Evolutionary conservation across 495 filamentous ascomycete genomes (phyloP), one percentile per base, ranked within the genome.

Genomic region (Neurospora sp.): DNA sequence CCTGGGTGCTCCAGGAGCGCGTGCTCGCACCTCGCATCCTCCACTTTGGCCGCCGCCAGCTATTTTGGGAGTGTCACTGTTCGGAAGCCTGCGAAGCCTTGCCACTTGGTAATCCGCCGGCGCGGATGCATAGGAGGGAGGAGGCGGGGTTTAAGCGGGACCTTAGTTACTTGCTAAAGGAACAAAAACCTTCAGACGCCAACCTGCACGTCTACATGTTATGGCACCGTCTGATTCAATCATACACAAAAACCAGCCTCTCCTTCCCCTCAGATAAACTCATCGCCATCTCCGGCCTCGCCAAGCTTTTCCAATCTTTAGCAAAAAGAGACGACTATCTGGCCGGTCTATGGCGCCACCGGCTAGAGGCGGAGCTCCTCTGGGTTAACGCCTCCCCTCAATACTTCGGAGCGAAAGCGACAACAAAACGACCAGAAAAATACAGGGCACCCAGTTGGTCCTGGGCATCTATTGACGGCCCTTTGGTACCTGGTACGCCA

Each of bases 1-100:
- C 31, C 4, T 72, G 71, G 71, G 71, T 40, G 22, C 20, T 72
- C 18, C 71, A 72, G 20, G 71, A 72, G 16, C 71, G 71, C 10
- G 40, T 69, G 18, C 37, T 69, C 8, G 9, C 71, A 8, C 71
- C 61, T 38, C 71, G 71, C 1, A 39, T 72, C 39, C 40, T 72
- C 7, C 71, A 72, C 35, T 72, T 72, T 12, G 71, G 71, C 16
- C 39, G 27, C 41, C 59, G 31, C 47, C 61, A 72, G 41, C 3
- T 72, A 7, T n/a, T 69, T 8, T 72, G 71, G 71, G 61, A 72
- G 20, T 72, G 71, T 38, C 37, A 12, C 40, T 35, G 31, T n/a
- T 44, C 4, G 4, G 39, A 69, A 37, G 65, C 71, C 31, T 61
- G 59, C 39, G 71, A 72, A 35, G 40, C 40, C 1, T 45, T 44